A percentile compares a stretch with the other conserved stretches of the same genome.
Evolutionary conservation across 2,329 filamentous ascomycete species (phyloP).

Genomic region (Tolypocladium pustulatum): DNA sequence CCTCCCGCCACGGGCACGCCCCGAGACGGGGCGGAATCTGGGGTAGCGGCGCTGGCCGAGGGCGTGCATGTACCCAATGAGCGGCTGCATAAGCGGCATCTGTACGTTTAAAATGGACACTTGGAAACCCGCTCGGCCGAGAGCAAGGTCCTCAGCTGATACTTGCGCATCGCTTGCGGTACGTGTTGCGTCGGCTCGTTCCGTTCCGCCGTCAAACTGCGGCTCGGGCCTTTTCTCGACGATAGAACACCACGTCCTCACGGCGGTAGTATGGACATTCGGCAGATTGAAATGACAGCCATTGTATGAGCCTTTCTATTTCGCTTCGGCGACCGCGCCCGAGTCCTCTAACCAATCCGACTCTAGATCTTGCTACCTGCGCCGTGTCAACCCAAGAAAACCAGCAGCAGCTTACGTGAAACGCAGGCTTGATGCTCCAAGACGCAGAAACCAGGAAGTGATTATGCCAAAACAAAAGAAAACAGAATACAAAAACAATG

Average conservation of each 20-base stretch:
- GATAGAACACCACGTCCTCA: not conserved
- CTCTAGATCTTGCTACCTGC: constrained; percentile 18
- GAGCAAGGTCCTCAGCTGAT: not conserved
- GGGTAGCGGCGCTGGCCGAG: not conserved
- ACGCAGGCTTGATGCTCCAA: not conserved
- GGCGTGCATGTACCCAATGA: not conserved
- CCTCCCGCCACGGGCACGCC: not conserved
- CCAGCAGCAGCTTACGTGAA: not conserved
- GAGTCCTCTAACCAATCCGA: constrained; percentile 2
- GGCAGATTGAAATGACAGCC: not conserved
- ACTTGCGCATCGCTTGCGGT: not conserved
- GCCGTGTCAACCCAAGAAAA: constrained; percentile 11
- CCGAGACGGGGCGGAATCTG: not conserved
- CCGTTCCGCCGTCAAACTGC: not conserved
- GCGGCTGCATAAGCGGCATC: not conserved
- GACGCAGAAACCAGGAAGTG: not conserved
- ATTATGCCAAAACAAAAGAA: not conserved
- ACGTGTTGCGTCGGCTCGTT: not conserved
- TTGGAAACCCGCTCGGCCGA: not conserved
- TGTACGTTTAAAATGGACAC: not conserved
- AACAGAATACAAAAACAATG: not conserved
- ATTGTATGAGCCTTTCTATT: not conserved
- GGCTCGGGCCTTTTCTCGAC: not conserved
- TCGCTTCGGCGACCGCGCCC: not conserved
- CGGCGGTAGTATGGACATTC: not conserved